Evolutionary conservation across 116 monocot genomes (phyloP).

Genomic region (Zostera marina): DNA sequence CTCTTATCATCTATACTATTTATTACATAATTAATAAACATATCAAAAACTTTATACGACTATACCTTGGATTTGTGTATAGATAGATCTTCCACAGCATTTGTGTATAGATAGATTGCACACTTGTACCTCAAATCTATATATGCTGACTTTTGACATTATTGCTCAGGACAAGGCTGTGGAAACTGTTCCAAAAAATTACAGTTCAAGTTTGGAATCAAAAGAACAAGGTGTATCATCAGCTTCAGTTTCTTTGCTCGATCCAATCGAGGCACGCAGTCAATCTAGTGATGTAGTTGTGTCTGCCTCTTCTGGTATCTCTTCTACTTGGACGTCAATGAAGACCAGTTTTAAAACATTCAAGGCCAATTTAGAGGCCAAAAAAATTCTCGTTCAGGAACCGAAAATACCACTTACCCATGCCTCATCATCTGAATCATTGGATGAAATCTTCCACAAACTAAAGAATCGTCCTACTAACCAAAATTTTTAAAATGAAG

Average conservation of each 20-base stretch:
- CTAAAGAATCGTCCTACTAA: slow-evolving; percentile 36
- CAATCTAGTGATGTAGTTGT: slow-evolving; percentile 5
- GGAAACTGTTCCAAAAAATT: slow-evolving; percentile 3
- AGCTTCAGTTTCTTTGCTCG: slow-evolving; percentile 46
- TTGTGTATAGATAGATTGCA: no score
- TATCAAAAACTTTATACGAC: no score
- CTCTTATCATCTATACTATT: no score
- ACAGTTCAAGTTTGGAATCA: not conserved
- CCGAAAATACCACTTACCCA: slow-evolving; percentile 4
- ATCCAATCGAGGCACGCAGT: slow-evolving; percentile 15
- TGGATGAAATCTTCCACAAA: slow-evolving; percentile 83
- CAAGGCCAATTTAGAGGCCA: slow-evolving; percentile 48
- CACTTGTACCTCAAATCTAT: slow-evolving; percentile 5
- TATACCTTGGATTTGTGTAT: not conserved
- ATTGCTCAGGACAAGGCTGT: slow-evolving; percentile 30
- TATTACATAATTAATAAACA: no score
- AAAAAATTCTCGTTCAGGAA: slow-evolving; percentile 43
- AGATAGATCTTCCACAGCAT: not conserved
- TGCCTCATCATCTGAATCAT: slow-evolving; percentile 50
- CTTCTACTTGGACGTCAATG: slow-evolving; percentile 77
- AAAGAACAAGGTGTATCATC: slow-evolving; percentile 33
- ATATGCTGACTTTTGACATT: not conserved
- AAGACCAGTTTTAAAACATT: slow-evolving; percentile 65
- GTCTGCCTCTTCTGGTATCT: slow-evolving; percentile 21
- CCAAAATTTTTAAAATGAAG: slow-evolving; percentile 5